Evolutionary conservation across 345 rosid genomes (phyloP), one percentile per base, ranked within the genome.

Genomic region (Tarenaya hassleriana): DNA sequence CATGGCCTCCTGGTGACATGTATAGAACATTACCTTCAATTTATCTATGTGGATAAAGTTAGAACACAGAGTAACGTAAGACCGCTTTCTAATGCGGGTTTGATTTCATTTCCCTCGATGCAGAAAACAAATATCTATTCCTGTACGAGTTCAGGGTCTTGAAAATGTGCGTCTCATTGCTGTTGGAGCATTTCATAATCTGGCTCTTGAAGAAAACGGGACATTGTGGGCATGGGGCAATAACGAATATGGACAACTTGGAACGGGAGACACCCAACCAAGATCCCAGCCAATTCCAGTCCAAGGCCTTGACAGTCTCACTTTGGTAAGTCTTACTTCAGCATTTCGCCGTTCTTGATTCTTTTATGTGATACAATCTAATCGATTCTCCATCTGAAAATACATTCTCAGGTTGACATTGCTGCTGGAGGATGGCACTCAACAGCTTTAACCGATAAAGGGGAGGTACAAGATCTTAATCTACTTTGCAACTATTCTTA

Each of bases 1-100:
- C 99, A 19, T 94, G 99, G 99, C 99, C 99, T 69, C 99, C 99
- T 8, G 97, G 97, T 41, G 99, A 94, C 92, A 94, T 88, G 99
- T 94, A 80, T 35, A 20, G 47, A 56, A 44, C 44, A 40, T 16
- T 29, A 39, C 14, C 42, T 44, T 44, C 41, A 12, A 18, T 32
- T 32, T 16, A 12, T 46, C 3, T 39, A 41, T 41, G 18, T 27
- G n/a, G n/a, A n/a, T n/a, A n/a, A n/a, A n/a, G n/a, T n/a, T n/a
- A n/a, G n/a, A 35, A 42, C n/a, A 41, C 10, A 27, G 20, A 17
- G 33, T 41, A 32, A 39, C 35, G 5, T 14, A 52, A 19, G 29
- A 24, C 5, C 29, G 5, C n/a, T 24, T 24, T 2, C 50, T 56
- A 51, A 31, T 37, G 48, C 4, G 47, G 20, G 39, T 27, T 41